A percentile compares a stretch with the other conserved stretches of the same genome.
These are phyloP conservation scores for Sechiopsis laciniata DNA, from an alignment of 306 rosid species.

Conservation along the genomic window DNA sequence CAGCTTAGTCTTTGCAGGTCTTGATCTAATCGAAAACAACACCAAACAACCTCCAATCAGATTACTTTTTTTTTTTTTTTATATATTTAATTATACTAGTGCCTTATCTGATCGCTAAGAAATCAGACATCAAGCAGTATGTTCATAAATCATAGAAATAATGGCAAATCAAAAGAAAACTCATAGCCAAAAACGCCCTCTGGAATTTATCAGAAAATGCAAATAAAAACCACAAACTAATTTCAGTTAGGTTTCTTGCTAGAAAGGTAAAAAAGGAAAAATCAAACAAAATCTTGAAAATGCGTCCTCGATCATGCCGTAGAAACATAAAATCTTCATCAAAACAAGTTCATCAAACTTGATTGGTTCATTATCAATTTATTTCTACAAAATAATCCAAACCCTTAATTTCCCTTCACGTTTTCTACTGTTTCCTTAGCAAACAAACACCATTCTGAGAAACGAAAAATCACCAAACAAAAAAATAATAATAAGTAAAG, in stretches of 20 bases:
- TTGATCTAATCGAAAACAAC: constrained; percentile 12
- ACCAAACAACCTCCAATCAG: not conserved
- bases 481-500: not conserved
- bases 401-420: not conserved
- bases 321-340: constrained; percentile 13
- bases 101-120: not conserved
- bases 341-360: constrained; percentile 16
- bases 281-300: not conserved
- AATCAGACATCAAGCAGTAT: constrained; percentile 6
- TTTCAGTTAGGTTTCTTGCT: constrained; percentile 10
- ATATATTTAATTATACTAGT: not conserved
- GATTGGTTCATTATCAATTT: not conserved
- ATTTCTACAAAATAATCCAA: not conserved
- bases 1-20: not conserved
- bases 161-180: constrained; percentile 3
- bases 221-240: constrained; percentile 7
- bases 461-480: not conserved
- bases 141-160: not conserved
- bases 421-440: constrained; percentile 14
- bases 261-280: not conserved
- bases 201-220: constrained; percentile 3
- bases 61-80: not conserved
- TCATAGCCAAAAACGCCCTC: not conserved
- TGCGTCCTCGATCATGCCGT: not conserved
- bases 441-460: constrained; percentile 18